Percentiles rank a stretch among this genome's conserved stretches.
Evolutionary conservation across 192 early-diverging fungal genomes (phyloP).

Genomic region (Entomortierella chlamydospora): DNA sequence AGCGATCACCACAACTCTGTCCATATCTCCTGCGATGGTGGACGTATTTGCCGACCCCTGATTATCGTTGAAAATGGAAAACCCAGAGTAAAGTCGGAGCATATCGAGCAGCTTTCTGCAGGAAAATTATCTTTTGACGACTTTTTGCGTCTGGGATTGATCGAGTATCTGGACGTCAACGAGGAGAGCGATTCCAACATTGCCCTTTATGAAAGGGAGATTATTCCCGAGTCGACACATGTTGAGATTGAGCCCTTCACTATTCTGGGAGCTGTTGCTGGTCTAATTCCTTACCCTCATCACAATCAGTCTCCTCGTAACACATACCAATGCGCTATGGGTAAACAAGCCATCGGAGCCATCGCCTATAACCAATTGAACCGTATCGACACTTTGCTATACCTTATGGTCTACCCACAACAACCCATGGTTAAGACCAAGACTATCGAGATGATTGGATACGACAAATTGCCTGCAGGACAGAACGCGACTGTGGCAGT

Average conservation of each 20-base stretch:
- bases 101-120: slow-evolving; percentile 67
- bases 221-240: slow-evolving; percentile 90
- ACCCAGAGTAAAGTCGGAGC: slow-evolving; percentile 71
- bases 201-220: slow-evolving; percentile 89
- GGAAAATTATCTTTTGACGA: slow-evolving; percentile 85
- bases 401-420: slow-evolving; percentile 96
- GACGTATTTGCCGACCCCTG: slow-evolving; percentile 95
- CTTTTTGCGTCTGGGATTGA: slow-evolving; percentile 87
- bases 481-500: slow-evolving; percentile 95
- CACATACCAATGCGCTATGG: slow-evolving; percentile 98
- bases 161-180: slow-evolving; percentile 98
- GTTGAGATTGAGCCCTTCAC: slow-evolving; percentile 97
- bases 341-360: slow-evolving; percentile 97
- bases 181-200: slow-evolving; percentile 98
- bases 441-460: slow-evolving; percentile 97
- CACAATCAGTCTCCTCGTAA: slow-evolving; percentile 99
- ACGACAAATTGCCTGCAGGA: slow-evolving; percentile 90
- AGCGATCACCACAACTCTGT: slow-evolving; percentile 86
- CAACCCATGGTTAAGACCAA: slow-evolving; percentile 99
- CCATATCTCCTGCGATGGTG: slow-evolving; percentile 93
- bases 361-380: slow-evolving; percentile 96
- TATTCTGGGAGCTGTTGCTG: slow-evolving; percentile 96
- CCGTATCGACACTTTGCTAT: slow-evolving; percentile 94
- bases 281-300: slow-evolving; percentile 97
- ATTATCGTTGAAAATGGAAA: slow-evolving; percentile 92